Evolutionary conservation across 2,329 filamentous ascomycete species (phyloP), one percentile per base, ranked within the genome.

Genomic region (Daldinia sp.): DNA sequence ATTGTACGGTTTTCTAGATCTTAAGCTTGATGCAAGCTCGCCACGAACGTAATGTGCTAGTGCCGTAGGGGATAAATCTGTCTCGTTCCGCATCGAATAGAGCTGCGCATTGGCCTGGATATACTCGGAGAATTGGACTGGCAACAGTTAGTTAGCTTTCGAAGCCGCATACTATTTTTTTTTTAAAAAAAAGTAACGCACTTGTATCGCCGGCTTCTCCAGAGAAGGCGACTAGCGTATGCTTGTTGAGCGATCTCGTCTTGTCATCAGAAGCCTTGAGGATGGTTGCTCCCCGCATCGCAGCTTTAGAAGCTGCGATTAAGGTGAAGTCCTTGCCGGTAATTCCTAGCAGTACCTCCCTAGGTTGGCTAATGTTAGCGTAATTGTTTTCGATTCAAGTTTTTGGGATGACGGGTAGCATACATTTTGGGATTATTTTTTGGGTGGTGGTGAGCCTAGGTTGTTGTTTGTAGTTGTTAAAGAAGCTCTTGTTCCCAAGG

Each of bases 261-360:
- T 99, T 99, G 88, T 99, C 95, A 82, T 99, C 97, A 74, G 90
- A 88, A 65, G 93, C 89, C 84, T 99, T 99, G 79, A 99, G 90
- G 81, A 99, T 92, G 67, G 95, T 98, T 72, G 94, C 93, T 78
- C 96, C 96, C 85, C 96, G 91, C 94, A 98, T 98, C 77, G 94
- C 93, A 79, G 96, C 96, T 87, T 99, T 98, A 72, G 94, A 98
- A 77, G 96, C 93, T 78, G 94, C 96, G 81, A 99, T 90, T 87
- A 99, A 90, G 85, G 94, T 97, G 82, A 98, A 99, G 89, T 99
- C 97, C 87, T 97, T 97, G 86, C 96, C 97, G 68, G 95, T 98
- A 82, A 99, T 97, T 79, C 96, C 96, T 76, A 99, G 89, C 80
- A 99, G 88, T 81, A 98, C 93, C 90, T 99, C 96, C 96, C 94